Conservation (phyloP, 202 grass and related monocot genomes). For the Digitaria exilis region DNA sequence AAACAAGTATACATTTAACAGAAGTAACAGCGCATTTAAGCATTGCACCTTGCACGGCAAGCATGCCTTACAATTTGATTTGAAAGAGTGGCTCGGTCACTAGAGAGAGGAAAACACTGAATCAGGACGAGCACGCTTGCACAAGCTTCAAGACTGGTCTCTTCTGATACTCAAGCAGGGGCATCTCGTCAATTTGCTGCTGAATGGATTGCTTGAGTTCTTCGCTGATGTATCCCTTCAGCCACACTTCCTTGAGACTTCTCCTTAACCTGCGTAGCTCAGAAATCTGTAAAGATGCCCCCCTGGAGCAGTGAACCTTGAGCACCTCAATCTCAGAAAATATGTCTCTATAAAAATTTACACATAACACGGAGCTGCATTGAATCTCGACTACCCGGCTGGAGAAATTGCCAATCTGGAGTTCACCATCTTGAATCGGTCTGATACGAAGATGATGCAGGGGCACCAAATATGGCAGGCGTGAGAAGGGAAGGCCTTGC, state of each 20-base stretch:
- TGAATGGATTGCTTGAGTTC: not conserved
- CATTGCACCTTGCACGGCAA: no score
- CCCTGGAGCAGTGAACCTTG: not conserved
- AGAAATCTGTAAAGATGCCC: not conserved
- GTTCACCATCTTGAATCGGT: no score
- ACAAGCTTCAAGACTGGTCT: not conserved
- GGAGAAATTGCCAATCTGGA: no score
- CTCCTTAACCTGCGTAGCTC: not conserved
- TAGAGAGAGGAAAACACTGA: no score
- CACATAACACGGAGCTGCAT: not conserved
- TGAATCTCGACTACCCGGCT: no score
- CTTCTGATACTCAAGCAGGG: rapidly evolving
- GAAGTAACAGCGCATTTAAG: no score
- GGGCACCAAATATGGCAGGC: no score
- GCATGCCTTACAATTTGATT: no score
- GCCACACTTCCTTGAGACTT: not conserved
- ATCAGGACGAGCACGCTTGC: not conserved
- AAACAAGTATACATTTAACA: no score
- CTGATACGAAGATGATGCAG: no score
- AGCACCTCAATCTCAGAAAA: not conserved
- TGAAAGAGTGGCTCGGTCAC: no score
- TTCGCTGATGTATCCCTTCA: not conserved
- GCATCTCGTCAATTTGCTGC: not conserved
- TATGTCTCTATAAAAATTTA: not conserved
- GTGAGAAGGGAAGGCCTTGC: no score